These are phyloP conservation scores for Tephrocybe rancida DNA, from an alignment of 768 basidiomycete genomes.

Conservation along the genomic window DNA sequence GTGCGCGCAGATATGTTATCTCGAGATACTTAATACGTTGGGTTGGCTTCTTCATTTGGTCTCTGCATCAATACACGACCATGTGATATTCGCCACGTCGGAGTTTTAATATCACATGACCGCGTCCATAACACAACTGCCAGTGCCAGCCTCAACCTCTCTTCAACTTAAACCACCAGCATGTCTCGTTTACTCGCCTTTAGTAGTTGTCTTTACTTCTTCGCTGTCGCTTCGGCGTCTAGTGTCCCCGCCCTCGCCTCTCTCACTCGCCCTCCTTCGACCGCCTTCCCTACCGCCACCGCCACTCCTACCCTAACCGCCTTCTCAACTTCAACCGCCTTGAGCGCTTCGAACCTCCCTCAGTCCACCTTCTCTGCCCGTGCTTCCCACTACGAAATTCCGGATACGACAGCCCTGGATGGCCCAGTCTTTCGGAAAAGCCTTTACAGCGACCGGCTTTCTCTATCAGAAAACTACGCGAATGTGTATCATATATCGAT, in stretches of 20 bases:
- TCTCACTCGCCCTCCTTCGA: too few species aligned
- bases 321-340: neutral
- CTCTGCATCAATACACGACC: neutral
- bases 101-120: slow-evolving; percentile 8
- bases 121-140: neutral
- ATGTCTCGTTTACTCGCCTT: neutral
- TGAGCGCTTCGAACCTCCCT: neutral
- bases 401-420: neutral
- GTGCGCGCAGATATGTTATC: neutral
- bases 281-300: neutral
- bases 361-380: neutral
- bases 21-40: neutral
- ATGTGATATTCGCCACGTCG: too few species aligned
- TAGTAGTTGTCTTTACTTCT: neutral
- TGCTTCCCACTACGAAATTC: neutral
- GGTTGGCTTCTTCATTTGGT: neutral
- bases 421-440: slow-evolving; percentile 2
- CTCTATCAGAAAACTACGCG: neutral
- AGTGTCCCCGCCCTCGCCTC: neutral
- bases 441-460: slow-evolving; percentile 3
- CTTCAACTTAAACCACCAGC: neutral
- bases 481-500: neutral
- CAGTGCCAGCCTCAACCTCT: neutral
- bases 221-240: neutral
- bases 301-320: neutral